A percentile compares a stretch with the other conserved stretches of the same genome.
Conservation (phyloP, 305 asterid genomes). For the Fraxinus latifolia region DNA sequence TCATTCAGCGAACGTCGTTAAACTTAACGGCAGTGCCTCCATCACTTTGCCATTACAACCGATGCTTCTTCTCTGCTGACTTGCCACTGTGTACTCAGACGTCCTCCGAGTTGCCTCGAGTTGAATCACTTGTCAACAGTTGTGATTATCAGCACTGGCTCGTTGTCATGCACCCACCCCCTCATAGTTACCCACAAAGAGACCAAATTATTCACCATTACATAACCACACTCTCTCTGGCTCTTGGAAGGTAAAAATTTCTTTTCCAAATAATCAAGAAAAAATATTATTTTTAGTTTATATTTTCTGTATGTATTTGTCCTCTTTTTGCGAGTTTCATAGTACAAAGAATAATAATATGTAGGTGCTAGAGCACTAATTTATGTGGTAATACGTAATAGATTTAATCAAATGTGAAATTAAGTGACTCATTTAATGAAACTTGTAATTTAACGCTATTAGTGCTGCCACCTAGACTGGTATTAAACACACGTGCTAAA, state of each 20-base stretch:
- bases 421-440: background rate
- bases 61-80: conserved; percentile 21
- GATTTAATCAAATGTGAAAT: background rate
- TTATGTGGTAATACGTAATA: background rate
- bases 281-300: background rate
- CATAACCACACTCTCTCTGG: conserved; percentile 36
- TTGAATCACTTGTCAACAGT: conserved; percentile 34
- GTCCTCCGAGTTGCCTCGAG: conserved; percentile 27
- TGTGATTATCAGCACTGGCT: conserved; percentile 56
- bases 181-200: conserved; percentile 34
- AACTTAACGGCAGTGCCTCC: conserved; percentile 18
- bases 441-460: background rate
- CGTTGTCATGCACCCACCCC: conserved; percentile 41
- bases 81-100: conserved; percentile 17
- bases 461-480: background rate
- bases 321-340: background rate
- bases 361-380: background rate
- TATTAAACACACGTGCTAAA: background rate
- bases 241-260: conserved; percentile 33
- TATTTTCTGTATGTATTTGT: background rate
- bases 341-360: background rate
- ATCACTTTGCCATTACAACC: background rate
- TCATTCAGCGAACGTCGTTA: background rate
- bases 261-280: background rate
- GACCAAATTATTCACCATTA: conserved; percentile 35